Conservation (phyloP, 2,329 filamentous ascomycete species). For the Xylariales sp. region DNA sequence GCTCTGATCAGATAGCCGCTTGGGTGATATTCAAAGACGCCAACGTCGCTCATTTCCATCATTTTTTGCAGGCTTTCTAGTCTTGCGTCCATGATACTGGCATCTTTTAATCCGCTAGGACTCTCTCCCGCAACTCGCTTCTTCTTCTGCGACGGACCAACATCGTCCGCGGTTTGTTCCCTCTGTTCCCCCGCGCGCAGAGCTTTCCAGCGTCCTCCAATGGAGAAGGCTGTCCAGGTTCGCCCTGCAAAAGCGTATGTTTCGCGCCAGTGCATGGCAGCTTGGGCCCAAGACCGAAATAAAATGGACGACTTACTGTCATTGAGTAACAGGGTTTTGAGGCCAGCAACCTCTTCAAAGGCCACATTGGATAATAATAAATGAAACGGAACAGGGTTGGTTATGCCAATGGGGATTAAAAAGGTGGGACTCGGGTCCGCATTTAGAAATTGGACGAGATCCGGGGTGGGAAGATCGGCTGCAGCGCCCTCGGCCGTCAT, state of each 20-base stretch:
- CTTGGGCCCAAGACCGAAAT: slow-evolving; percentile 7
- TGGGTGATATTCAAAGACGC: slow-evolving; percentile 6
- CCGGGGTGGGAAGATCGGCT: too few relatives aligned
- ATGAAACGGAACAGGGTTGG: slow-evolving; percentile 1
- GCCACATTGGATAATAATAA: slow-evolving; percentile 3
- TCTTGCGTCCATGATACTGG: slow-evolving; percentile 5
- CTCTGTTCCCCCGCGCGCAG: not conserved
- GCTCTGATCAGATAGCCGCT: slow-evolving; percentile 4
- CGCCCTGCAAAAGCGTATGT: slow-evolving; percentile 4
- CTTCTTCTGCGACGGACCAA: not conserved
- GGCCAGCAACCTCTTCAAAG: not conserved
- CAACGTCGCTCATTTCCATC: slow-evolving; percentile 10
- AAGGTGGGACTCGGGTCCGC: slow-evolving; percentile 9
- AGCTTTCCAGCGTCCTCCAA: slow-evolving; percentile 6
- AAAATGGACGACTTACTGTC: not conserved
- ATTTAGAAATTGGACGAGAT: slow-evolving; percentile 4
- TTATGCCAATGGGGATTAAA: slow-evolving; percentile 4
- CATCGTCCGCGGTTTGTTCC: not conserved
- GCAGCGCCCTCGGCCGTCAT: too few relatives aligned
- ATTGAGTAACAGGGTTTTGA: not conserved
- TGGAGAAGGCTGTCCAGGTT: slow-evolving; percentile 8
- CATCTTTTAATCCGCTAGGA: slow-evolving; percentile 1
- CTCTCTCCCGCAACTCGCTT: not conserved
- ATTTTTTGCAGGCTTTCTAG: slow-evolving; percentile 6
- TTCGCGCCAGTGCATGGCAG: slow-evolving; percentile 5